phyloP scores from a whole-genome alignment of 306 rosid genomes.

The Begonia peltatifolia region DNA sequence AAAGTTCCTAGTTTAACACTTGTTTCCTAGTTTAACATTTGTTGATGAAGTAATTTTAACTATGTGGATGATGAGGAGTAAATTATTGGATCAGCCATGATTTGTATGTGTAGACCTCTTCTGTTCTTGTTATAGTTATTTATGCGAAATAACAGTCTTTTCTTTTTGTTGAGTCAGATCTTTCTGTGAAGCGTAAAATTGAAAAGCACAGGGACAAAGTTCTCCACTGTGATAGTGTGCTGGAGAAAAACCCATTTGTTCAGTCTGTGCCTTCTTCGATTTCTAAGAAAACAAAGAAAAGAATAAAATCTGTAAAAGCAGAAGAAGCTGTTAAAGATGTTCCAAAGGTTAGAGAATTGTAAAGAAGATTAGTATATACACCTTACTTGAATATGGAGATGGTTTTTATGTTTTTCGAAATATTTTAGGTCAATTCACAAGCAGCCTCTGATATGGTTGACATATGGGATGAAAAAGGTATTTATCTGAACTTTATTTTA shows the following conservation, averaged over 20 bases:
- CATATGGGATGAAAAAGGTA: conserved; percentile 62
- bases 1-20: too few relatives aligned
- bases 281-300: conserved; percentile 43
- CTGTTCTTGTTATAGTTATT: too few relatives aligned
- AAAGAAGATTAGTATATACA: not conserved
- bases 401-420: conserved; percentile 3
- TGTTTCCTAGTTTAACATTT: too few relatives aligned
- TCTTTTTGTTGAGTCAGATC: conserved; percentile 29
- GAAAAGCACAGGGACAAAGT: conserved; percentile 76
- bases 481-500: not conserved
- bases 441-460: conserved; percentile 32
- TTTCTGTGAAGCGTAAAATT: conserved; percentile 71
- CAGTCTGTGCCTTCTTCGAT: conserved; percentile 57
- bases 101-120: too few relatives aligned
- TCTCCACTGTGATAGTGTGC: conserved; percentile 50
- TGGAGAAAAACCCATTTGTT: conserved; percentile 70
- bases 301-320: conserved; percentile 15
- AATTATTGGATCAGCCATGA: too few relatives aligned
- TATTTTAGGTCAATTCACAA: conserved; percentile 27
- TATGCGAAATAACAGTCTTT: not conserved
- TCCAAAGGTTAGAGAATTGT: conserved; percentile 36
- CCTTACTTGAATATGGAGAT: not conserved
- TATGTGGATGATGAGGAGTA: too few relatives aligned
- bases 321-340: conserved; percentile 18
- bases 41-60: too few relatives aligned